Evolutionary conservation across 2,329 filamentous ascomycete species (phyloP).

Genomic region (Microdochium nivale): DNA sequence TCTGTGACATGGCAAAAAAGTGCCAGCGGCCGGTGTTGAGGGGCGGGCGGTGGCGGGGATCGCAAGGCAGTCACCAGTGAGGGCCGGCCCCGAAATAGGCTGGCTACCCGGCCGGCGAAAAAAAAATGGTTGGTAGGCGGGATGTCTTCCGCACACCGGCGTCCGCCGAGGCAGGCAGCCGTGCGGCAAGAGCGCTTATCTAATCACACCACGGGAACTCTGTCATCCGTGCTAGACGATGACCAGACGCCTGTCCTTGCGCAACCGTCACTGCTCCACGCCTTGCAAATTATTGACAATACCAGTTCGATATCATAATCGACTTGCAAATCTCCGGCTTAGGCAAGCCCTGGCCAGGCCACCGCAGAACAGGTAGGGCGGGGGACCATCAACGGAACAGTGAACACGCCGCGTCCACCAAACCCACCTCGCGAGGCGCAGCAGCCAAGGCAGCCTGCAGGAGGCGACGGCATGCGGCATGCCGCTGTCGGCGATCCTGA

Average conservation of each 20-base stretch:
- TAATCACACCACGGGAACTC: neutral
- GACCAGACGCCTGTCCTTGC: neutral
- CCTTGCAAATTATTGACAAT: too few species aligned
- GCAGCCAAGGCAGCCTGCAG: too few species aligned
- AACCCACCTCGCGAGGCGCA: too few species aligned
- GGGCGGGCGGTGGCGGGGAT: neutral
- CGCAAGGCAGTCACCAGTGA: neutral
- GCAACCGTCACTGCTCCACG: neutral
- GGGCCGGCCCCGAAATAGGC: neutral
- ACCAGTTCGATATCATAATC: too few species aligned
- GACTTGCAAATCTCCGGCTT: too few species aligned
- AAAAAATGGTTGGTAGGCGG: neutral
- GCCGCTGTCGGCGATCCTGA: too few species aligned
- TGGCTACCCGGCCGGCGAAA: neutral
- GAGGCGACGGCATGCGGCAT: too few species aligned
- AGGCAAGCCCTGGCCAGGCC: too few species aligned
- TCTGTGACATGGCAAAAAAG: constrained; percentile 13
- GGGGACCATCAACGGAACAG: too few species aligned
- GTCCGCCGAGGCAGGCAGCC: neutral
- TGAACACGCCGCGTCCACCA: too few species aligned
- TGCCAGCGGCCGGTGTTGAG: neutral
- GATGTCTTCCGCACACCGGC: constrained; percentile 1
- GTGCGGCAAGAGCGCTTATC: neutral
- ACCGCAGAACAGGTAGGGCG: too few species aligned
- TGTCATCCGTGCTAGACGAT: neutral